phyloP scores from a whole-genome alignment of 805 yeast species.

The Ogataea philodendri region DNA sequence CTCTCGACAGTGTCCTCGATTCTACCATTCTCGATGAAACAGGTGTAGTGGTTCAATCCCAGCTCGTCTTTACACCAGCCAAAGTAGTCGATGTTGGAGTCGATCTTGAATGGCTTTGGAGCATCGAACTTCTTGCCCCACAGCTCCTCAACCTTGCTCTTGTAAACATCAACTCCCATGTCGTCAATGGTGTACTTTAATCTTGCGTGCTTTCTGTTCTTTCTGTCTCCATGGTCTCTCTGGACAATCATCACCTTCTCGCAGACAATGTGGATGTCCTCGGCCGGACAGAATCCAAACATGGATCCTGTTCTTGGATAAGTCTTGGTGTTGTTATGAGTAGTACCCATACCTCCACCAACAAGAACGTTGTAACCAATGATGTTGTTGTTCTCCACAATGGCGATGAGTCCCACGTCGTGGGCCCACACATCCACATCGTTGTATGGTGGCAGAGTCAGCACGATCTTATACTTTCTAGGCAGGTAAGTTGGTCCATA shows the following conservation, averaged over 20 bases:
- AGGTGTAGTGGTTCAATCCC: conserved; percentile 85
- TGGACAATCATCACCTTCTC: conserved; percentile 92
- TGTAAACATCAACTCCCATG: conserved; percentile 83
- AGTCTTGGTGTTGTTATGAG: conserved; percentile 94
- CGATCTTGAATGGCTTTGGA: conserved; percentile 70
- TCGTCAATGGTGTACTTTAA: conserved; percentile 95
- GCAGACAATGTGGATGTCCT: conserved; percentile 72
- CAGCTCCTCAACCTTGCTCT: conserved; percentile 74
- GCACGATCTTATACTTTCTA: conserved; percentile 91
- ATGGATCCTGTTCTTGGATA: conserved; percentile 92
- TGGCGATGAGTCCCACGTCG: conserved; percentile 90
- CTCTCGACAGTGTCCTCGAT: conserved; percentile 88
- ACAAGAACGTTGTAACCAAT: conserved; percentile 84
- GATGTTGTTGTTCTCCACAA: conserved; percentile 64
- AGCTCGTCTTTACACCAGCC: conserved; percentile 91
- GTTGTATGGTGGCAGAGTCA: conserved; percentile 93
- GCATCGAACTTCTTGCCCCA: conserved; percentile 75
- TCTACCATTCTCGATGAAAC: conserved; percentile 95
- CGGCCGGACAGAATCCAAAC: conserved; percentile 72
- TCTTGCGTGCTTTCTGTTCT: conserved; percentile 96
- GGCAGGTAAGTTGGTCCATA: conserved; percentile 88
- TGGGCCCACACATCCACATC: conserved; percentile 97
- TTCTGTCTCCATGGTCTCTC: conserved; percentile 92
- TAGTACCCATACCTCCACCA: conserved; percentile 99
- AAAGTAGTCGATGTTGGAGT: conserved; percentile 84